Base-by-base conservation (phyloP, 164 flowering plant species). In the Aristolochia fimbriata region DNA sequence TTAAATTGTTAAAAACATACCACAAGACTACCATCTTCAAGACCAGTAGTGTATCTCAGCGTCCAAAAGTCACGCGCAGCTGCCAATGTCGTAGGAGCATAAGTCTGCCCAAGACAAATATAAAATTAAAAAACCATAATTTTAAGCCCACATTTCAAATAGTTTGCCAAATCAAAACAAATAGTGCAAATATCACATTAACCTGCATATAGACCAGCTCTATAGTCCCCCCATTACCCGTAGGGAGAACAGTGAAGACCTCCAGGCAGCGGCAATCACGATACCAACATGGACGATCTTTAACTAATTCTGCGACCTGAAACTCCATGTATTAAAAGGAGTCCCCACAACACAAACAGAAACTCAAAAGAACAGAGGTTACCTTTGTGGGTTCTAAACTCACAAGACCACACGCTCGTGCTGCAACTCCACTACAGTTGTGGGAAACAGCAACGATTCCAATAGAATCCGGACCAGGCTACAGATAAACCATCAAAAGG, bases 381-480 rank as follows among this genome's bases (percentile, higher is more conserved):
- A 84, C 93, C 91, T 85, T 87, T 47, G 81, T 73, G 78, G 94
- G 96, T 70, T 89, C 91, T 67, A 89, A 74, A 75, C 85, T 78
- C 82, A 89, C 94, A 46, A 89, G 91, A 65, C 96, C 91, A 47
- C 94, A 87, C 74, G 88, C 96, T 67, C 96, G 93, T 71, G 96
- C 96, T 72, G 96, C 96, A 60, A 88, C 80, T 21, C 93, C 96
- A 70, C 74, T 79, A 71, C 85, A 81, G 49, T 81, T 84, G 81
- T 79, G 91, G 77, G 96, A 88, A 77, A 88, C 84, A 79, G 92
- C 91, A 69, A 88, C 81, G 65, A 86, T 84, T 62, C 96, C 96
- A 77, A 88, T 83, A 72, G 96, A 88, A 86, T 88, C 96, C 91
- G 96, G 96, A 88, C 96, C 96, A 86, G 93, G 96, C 96, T 88